phyloP scores from a whole-genome alignment of 2,329 filamentous ascomycete genomes.

The Pseudovirgaria hyperparasitica region DNA sequence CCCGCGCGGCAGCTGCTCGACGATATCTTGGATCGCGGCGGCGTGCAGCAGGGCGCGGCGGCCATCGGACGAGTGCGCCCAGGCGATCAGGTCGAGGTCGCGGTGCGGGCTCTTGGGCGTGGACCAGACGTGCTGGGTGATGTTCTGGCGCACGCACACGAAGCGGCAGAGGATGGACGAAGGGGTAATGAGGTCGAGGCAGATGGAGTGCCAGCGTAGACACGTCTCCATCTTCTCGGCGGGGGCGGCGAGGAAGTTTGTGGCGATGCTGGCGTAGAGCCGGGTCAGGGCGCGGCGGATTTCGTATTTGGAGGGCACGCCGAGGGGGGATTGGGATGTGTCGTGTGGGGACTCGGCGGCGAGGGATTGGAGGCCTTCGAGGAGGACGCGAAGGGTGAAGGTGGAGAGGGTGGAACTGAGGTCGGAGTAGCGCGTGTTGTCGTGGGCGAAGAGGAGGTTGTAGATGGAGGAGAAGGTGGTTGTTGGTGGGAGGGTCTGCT shows the following conservation, averaged over 20 bases:
- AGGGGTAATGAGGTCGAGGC: conserved; percentile 29
- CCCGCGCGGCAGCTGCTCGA: conserved; percentile 31
- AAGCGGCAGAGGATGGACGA: conserved; percentile 27
- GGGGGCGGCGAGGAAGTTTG: conserved; percentile 22
- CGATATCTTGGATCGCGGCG: conserved; percentile 33
- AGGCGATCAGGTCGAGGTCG: conserved; percentile 25
- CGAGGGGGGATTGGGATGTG: conserved; percentile 23
- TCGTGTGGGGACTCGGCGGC: conserved; percentile 27
- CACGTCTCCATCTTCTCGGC: conserved; percentile 28
- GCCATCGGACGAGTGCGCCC: conserved; percentile 27
- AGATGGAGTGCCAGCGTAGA: conserved; percentile 33
- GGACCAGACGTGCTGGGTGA: conserved; percentile 28
- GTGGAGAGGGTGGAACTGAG: conserved; percentile 15
- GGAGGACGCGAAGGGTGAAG: conserved; percentile 25
- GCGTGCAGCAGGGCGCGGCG: conserved; percentile 30
- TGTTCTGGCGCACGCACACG: conserved; percentile 26
- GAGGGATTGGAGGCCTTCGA: conserved; percentile 32
- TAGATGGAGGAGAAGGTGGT: conserved; percentile 29
- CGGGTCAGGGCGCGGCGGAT: conserved; percentile 27
- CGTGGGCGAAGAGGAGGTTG: conserved; percentile 22
- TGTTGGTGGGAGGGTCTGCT: conserved; percentile 13
- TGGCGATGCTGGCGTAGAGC: conserved; percentile 26
- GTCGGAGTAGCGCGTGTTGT: conserved; percentile 10
- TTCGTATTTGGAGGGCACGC: conserved; percentile 27
- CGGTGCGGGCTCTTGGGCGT: conserved; percentile 13